A percentile compares a stretch with the other conserved stretches of the same genome.
phyloP scores from a whole-genome alignment of 2,329 filamentous ascomycete species.

The Colletotrichum kahawae region DNA sequence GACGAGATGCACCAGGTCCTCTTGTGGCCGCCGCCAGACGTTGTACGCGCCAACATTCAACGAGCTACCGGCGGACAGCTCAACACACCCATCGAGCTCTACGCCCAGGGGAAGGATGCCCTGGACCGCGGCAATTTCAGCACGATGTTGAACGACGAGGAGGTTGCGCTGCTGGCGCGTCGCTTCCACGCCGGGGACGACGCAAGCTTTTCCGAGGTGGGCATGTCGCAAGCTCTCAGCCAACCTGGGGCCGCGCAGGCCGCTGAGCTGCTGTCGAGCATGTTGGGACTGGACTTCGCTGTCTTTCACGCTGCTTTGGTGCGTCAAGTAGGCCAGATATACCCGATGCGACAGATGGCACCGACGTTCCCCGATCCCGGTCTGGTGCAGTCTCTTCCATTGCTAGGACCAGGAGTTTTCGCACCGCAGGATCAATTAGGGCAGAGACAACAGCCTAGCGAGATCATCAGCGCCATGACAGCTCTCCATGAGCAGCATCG shows the following conservation, averaged over 20 bases:
- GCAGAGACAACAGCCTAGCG: not conserved
- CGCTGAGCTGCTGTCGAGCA: not conserved
- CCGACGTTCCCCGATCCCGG: not conserved
- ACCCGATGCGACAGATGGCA: not conserved
- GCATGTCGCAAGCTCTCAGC: not conserved
- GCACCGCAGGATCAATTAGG: not conserved
- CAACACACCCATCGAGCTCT: not conserved
- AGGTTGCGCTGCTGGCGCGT: not conserved
- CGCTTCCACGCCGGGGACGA: not conserved
- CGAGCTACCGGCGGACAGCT: not conserved
- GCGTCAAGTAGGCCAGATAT: not conserved
- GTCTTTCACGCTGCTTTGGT: not conserved
- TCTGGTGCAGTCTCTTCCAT: not conserved
- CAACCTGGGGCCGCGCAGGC: not conserved
- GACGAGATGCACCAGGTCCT: conserved; percentile 13
- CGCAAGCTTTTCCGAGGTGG: not conserved
- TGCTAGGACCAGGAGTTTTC: not conserved
- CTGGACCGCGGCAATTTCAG: not conserved
- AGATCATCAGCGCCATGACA: not conserved
- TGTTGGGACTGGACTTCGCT: not conserved
- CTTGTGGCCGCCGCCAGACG: conserved; percentile 14
- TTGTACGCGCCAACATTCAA: conserved; percentile 3
- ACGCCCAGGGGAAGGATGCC: not conserved
- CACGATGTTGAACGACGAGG: not conserved
- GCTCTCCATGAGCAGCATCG: not conserved